A percentile compares a stretch with the other conserved stretches of the same genome.
These are phyloP conservation scores for Termitomyces sp. DNA, from an alignment of 768 basidiomycete species.

Conservation along the genomic window DNA sequence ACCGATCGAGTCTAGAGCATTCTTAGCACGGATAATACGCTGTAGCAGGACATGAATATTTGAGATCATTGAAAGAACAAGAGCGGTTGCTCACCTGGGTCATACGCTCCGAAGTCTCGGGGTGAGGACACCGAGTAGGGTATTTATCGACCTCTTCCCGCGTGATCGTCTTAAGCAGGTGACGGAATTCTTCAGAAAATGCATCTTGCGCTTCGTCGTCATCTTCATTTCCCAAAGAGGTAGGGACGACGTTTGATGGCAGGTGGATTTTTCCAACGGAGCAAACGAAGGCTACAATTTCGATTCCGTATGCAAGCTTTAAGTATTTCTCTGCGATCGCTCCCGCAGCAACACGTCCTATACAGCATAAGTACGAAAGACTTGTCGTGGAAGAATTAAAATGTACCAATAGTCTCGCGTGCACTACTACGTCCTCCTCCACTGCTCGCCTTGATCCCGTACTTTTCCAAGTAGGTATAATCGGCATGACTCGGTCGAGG, in stretches of 20 bases:
- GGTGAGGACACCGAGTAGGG: constrained; percentile 85
- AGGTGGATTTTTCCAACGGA: constrained; percentile 92
- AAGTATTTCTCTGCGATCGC: constrained; percentile 98
- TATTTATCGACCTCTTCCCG: constrained; percentile 87
- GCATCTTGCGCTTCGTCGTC: constrained; percentile 69
- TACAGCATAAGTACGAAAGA: constrained; percentile 1
- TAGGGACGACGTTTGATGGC: constrained; percentile 43
- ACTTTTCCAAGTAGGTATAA: constrained; percentile 96
- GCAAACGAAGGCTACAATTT: constrained; percentile 96
- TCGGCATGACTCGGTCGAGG: constrained; percentile 97
- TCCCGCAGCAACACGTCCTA: constrained; percentile 94
- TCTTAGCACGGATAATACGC: constrained; percentile 94
- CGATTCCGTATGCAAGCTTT: constrained; percentile 78
- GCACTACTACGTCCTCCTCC: constrained; percentile 95
- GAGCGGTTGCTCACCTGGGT: constrained; percentile 49
- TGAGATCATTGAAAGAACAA: neutral
- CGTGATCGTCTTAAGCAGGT: constrained; percentile 72
- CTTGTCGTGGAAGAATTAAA: neutral
- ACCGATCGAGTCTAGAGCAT: constrained; percentile 88
- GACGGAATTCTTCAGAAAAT: constrained; percentile 75
- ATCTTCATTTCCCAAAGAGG: constrained; percentile 36
- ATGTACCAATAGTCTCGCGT: constrained; percentile 88
- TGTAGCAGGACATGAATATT: constrained; percentile 21
- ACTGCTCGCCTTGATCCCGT: constrained; percentile 94
- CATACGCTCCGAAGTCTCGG: constrained; percentile 86